A percentile compares a stretch with the other conserved stretches of the same genome.
phyloP scores from a whole-genome alignment of 2,329 filamentous ascomycete genomes.

The Rutstroemia sp. region DNA sequence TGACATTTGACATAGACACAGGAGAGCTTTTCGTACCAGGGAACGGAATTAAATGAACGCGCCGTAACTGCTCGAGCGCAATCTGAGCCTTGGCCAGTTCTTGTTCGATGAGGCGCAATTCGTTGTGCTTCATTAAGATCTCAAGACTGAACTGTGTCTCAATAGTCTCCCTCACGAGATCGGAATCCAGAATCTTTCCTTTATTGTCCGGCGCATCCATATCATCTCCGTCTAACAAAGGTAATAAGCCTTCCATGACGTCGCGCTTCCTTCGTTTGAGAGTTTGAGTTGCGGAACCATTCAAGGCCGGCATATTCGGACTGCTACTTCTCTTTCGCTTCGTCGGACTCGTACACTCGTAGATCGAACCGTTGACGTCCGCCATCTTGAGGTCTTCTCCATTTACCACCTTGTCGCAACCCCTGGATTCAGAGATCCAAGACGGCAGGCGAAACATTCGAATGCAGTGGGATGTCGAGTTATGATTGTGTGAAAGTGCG shows the following conservation, averaged over 20 bases:
- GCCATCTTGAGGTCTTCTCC: constrained; percentile 36
- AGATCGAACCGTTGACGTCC: constrained; percentile 18
- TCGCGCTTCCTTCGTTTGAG: constrained; percentile 29
- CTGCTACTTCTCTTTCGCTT: constrained; percentile 25
- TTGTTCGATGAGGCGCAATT: constrained; percentile 88
- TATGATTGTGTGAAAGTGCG: background rate
- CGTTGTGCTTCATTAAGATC: constrained; percentile 88
- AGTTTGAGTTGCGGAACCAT: constrained; percentile 19
- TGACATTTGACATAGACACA: constrained; percentile 61
- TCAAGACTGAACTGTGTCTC: constrained; percentile 85
- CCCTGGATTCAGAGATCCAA: constrained; percentile 51
- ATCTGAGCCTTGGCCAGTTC: constrained; percentile 94
- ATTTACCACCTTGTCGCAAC: constrained; percentile 44
- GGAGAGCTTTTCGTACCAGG: constrained; percentile 60
- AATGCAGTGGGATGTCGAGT: constrained; percentile 27
- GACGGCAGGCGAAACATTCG: constrained; percentile 51
- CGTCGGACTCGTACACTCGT: constrained; percentile 16
- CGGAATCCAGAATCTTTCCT: constrained; percentile 18
- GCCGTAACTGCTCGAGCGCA: constrained; percentile 85
- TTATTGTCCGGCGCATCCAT: constrained; percentile 12
- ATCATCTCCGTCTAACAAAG: constrained; percentile 8
- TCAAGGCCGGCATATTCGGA: constrained; percentile 5
- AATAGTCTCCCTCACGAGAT: constrained; percentile 40
- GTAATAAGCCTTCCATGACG: constrained; percentile 8
- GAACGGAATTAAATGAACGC: constrained; percentile 88